Conservation (phyloP, 2,329 filamentous ascomycete genomes). For the Cladosporium sp. region DNA sequence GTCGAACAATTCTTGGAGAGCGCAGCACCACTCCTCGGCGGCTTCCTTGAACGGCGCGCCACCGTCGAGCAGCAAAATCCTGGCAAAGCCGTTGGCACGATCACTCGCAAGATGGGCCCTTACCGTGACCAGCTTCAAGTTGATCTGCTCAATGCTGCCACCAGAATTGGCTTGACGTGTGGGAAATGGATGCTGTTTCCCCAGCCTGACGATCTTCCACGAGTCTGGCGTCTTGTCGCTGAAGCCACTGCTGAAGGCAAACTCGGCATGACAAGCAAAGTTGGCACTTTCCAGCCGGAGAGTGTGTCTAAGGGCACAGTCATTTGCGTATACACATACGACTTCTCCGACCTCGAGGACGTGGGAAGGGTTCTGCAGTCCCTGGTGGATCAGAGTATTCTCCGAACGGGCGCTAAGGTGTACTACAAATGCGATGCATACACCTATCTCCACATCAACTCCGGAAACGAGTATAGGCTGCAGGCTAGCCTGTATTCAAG, state of each 20-base stretch:
- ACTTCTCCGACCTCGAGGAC: conserved; percentile 65
- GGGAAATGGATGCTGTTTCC: conserved; percentile 82
- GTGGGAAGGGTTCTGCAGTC: conserved; percentile 60
- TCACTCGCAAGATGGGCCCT: conserved; percentile 35
- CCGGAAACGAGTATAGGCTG: conserved; percentile 36
- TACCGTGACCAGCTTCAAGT: conserved; percentile 40
- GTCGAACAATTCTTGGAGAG: conserved; percentile 46
- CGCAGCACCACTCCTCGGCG: conserved; percentile 50
- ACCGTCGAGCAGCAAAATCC: conserved; percentile 48
- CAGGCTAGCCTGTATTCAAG: conserved; percentile 40
- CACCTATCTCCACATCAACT: conserved; percentile 38
- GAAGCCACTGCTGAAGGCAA: conserved; percentile 61
- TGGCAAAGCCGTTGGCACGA: conserved; percentile 38
- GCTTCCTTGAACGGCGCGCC: conserved; percentile 40
- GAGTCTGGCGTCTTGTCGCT: conserved; percentile 61
- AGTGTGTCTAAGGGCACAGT: conserved; percentile 44
- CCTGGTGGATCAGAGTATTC: conserved; percentile 55
- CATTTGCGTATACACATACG: conserved; percentile 71
- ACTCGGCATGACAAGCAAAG: conserved; percentile 68
- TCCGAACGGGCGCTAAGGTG: conserved; percentile 46
- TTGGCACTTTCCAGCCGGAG: conserved; percentile 49
- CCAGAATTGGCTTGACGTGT: conserved; percentile 49
- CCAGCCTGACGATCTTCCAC: conserved; percentile 47
- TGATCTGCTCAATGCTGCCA: conserved; percentile 57
- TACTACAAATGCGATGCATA: conserved; percentile 72